Conservation (phyloP, 768 basidiomycete species). For the Phaeotremella skinneri region DNA sequence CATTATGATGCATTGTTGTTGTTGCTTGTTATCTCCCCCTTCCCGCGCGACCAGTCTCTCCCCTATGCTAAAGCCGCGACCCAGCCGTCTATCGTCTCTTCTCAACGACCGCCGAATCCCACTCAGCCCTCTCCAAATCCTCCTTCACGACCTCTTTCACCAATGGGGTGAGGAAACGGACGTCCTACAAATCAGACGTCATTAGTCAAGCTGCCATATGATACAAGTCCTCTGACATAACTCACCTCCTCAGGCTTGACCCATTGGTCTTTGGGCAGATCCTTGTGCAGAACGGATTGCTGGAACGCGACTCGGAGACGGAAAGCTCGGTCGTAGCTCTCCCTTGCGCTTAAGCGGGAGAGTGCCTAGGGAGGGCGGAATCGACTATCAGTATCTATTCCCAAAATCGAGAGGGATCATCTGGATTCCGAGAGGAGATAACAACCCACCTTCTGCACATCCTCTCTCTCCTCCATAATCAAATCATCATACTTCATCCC, state of each 20-base stretch:
- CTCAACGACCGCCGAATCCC: slow-evolving; percentile 74
- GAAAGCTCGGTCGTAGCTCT: slow-evolving; percentile 86
- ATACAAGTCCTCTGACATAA: no score
- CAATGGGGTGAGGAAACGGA: slow-evolving; percentile 80
- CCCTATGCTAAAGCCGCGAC: no score
- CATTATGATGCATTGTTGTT: no score
- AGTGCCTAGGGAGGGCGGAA: no score
- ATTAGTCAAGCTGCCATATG: not conserved
- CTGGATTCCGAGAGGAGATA: not conserved
- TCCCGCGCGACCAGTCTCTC: no score
- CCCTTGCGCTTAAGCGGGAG: slow-evolving; percentile 69
- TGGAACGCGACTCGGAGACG: slow-evolving; percentile 73
- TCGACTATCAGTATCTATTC: no score
- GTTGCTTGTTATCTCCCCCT: no score
- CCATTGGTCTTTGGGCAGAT: slow-evolving; percentile 81
- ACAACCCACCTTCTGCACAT: slow-evolving; percentile 45
- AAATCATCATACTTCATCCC: slow-evolving; percentile 96
- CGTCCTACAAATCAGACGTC: slow-evolving; percentile 60
- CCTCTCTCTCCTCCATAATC: slow-evolving; percentile 51
- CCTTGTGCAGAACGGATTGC: slow-evolving; percentile 70
- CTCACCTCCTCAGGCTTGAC: slow-evolving; percentile 70
- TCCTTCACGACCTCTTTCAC: slow-evolving; percentile 71
- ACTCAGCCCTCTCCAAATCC: slow-evolving; percentile 69
- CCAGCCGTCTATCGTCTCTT: slow-evolving; percentile 59
- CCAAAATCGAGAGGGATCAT: no score